Evolutionary conservation across 2,329 filamentous ascomycete genomes (phyloP).

Genomic region (Verticillium dahliae): DNA sequence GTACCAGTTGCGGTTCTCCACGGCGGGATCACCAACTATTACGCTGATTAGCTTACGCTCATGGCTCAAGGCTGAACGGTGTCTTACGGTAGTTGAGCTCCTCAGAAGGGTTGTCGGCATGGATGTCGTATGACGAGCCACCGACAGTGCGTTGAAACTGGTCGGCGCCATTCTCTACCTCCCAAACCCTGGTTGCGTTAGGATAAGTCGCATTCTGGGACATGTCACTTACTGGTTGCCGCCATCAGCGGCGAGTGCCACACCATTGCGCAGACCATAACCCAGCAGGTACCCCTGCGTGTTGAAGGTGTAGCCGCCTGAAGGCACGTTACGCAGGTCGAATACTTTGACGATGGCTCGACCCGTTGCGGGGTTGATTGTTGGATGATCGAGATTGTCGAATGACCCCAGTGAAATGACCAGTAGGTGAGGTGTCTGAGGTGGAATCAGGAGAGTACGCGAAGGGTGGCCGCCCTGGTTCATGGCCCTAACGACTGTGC

Average conservation of each 20-base stretch:
- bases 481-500: conserved; percentile 30
- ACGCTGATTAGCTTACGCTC: neutral
- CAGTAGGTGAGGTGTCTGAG: conserved; percentile 26
- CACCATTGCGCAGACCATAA: conserved; percentile 52
- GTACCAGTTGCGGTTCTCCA: conserved; percentile 29
- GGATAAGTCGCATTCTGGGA: accelerated
- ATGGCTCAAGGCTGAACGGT: neutral
- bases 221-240: conserved; percentile 15
- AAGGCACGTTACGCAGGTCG: conserved; percentile 26
- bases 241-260: conserved; percentile 49
- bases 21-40: conserved; percentile 20
- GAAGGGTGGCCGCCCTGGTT: conserved; percentile 29
- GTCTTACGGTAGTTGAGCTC: conserved; percentile 54
- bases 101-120: conserved; percentile 57
- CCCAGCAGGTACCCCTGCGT: conserved; percentile 30
- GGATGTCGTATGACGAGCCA: conserved; percentile 39
- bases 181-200: conserved; percentile 31
- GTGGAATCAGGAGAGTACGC: conserved; percentile 27
- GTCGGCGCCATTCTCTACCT: conserved; percentile 47
- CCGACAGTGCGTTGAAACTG: conserved; percentile 40
- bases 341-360: conserved; percentile 36
- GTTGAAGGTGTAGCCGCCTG: conserved; percentile 28
- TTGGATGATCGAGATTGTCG: conserved; percentile 28
- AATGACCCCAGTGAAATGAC: conserved; percentile 32
- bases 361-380: conserved; percentile 23